Percentiles rank a stretch among this genome's conserved stretches.
Evolutionary conservation across 441 rosid species (phyloP).

Genomic region (Adansonia madagascariensis): DNA sequence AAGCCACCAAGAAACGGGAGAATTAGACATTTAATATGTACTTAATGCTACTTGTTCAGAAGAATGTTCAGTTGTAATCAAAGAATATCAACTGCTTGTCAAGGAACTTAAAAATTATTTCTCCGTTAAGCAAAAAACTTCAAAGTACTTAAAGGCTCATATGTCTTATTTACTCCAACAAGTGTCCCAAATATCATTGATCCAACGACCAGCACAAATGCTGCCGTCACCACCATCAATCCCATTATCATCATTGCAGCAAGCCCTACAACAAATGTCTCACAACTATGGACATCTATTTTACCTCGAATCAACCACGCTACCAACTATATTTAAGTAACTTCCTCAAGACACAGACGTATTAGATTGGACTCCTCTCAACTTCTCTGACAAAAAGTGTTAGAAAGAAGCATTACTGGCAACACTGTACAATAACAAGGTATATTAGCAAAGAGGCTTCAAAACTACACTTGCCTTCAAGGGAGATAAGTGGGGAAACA

Average conservation of each 20-base stretch:
- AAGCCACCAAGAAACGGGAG: background rate
- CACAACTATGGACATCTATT: background rate
- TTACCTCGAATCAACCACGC: background rate
- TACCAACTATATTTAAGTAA: background rate
- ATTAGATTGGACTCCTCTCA: background rate
- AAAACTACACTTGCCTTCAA: background rate
- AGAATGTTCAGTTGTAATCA: background rate
- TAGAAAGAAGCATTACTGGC: slow-evolving; percentile 2
- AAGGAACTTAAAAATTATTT: background rate
- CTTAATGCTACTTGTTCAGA: background rate
- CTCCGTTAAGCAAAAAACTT: background rate
- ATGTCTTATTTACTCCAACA: no score
- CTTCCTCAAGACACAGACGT: slow-evolving; percentile 8
- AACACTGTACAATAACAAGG: background rate
- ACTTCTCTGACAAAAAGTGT: background rate
- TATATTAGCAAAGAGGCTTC: background rate
- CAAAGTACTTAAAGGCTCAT: background rate
- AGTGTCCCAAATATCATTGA: no score
- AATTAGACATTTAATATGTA: background rate
- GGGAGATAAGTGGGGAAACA: background rate
- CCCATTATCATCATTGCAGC: background rate
- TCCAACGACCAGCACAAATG: no score
- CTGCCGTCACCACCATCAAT: background rate
- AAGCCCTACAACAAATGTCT: slow-evolving; percentile 5
- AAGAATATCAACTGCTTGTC: background rate